Conservation (phyloP, 345 rosid genomes). For the Aquilaria yunnanensis region DNA sequence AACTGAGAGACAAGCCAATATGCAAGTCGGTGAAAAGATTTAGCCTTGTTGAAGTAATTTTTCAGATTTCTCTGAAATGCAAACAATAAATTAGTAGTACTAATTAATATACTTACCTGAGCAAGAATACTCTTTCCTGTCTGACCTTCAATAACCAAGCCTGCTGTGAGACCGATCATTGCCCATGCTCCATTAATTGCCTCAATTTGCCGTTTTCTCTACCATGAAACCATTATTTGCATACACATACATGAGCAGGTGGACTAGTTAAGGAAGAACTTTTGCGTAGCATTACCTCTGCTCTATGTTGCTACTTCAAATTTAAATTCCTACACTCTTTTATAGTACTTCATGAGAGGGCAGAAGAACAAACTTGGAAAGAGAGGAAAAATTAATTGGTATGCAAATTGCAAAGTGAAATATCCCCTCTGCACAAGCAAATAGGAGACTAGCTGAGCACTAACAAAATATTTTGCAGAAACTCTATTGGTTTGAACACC, state of each 20-base stretch:
- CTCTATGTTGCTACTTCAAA: no score
- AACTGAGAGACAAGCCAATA: slow-evolving; percentile 34
- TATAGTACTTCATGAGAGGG: no score
- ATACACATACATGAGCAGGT: not conserved
- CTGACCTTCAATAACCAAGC: slow-evolving; percentile 78
- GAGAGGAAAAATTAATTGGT: not conserved
- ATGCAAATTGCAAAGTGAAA: not conserved
- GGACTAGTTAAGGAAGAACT: not conserved
- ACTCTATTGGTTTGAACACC: no score
- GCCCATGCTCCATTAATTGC: slow-evolving; percentile 97
- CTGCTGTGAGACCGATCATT: slow-evolving; percentile 76
- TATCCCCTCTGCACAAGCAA: no score
- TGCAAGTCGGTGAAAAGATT: slow-evolving; percentile 5
- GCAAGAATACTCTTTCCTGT: slow-evolving; percentile 58
- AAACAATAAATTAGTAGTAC: not conserved
- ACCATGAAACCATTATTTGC: slow-evolving; percentile 7
- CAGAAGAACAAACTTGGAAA: no score
- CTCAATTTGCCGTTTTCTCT: slow-evolving; percentile 78
- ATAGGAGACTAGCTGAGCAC: no score
- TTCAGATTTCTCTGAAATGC: not conserved
- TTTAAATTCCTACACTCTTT: no score
- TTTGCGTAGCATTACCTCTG: no score
- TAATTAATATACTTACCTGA: slow-evolving; percentile 42
- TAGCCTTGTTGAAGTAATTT: not conserved
- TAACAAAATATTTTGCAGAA: no score